Percentiles rank a stretch among this genome's conserved stretches.
Evolutionary conservation across 345 rosid genomes (phyloP).

Genomic region (Syzygium aromaticum): DNA sequence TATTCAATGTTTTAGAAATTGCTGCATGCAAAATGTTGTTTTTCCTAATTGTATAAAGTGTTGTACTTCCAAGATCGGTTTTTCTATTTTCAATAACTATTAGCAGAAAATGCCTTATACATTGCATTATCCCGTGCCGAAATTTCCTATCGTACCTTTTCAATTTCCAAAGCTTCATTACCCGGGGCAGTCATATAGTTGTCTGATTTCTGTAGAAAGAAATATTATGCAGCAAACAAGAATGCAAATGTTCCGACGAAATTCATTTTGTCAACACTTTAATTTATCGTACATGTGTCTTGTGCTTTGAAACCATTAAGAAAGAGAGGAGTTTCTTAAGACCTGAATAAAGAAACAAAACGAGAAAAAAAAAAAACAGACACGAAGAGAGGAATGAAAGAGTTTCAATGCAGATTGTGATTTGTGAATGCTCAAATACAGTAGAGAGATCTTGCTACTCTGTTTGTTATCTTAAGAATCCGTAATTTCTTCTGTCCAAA

Average conservation of each 20-base stretch:
- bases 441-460: not conserved
- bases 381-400: not conserved
- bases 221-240: not conserved
- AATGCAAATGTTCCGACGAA: not conserved
- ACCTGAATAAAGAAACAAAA: not conserved
- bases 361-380: not conserved
- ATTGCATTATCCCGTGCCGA: not conserved
- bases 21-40: not conserved
- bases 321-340: not conserved
- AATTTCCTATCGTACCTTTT: not conserved
- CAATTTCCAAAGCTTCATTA: not conserved
- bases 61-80: not conserved
- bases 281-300: not conserved
- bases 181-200: not conserved
- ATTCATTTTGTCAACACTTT: not conserved
- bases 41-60: not conserved
- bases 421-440: not conserved
- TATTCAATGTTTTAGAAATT: not conserved
- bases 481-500: not conserved
- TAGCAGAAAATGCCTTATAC: not conserved
- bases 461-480: not conserved
- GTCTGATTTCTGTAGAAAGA: not conserved
- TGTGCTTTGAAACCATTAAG: not conserved
- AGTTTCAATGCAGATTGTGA: not conserved
- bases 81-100: not conserved